Conservation (phyloP, 768 basidiomycete species). For the Boletales sp. region DNA sequence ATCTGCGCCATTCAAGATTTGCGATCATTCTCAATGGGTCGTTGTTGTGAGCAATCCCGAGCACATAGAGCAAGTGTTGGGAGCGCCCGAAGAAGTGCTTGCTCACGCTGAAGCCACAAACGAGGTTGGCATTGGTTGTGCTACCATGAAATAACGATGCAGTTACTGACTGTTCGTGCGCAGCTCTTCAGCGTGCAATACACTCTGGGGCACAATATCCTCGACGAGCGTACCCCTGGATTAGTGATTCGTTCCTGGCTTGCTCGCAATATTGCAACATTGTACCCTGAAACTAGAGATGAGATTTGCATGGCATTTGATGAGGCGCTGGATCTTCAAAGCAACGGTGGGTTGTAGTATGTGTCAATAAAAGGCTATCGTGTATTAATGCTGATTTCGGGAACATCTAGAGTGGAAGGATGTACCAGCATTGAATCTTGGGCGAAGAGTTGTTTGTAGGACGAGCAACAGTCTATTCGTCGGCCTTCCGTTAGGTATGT, state of each 20-base stretch:
- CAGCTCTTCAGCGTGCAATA: conserved; percentile 37
- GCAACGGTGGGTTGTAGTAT: conserved; percentile 9
- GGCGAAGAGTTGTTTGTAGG: conserved; percentile 36
- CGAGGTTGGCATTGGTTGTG: too few species aligned
- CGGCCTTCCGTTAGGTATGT: conserved; percentile 44
- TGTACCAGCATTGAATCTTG: conserved; percentile 21
- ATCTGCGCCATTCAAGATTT: too few species aligned
- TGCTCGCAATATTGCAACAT: conserved; percentile 35
- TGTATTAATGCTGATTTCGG: neutral
- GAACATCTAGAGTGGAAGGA: conserved; percentile 37
- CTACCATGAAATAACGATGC: too few species aligned
- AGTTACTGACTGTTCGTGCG: neutral
- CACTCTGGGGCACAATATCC: conserved; percentile 33
- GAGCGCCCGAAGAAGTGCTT: too few species aligned
- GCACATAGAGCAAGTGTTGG: too few species aligned
- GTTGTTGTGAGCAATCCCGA: too few species aligned
- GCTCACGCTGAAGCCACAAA: too few species aligned
- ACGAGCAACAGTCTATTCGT: conserved; percentile 46
- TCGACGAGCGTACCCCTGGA: conserved; percentile 25
- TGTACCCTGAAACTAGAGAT: conserved; percentile 41
- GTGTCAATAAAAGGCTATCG: too few species aligned
- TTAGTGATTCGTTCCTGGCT: conserved; percentile 26
- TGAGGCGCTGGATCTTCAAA: conserved; percentile 31
- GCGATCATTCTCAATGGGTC: too few species aligned
- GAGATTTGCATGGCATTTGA: conserved; percentile 42